Percentiles rank a stretch among this genome's conserved stretches.
phyloP scores from a whole-genome alignment of 306 rosid species.

The Neltuma alba region DNA sequence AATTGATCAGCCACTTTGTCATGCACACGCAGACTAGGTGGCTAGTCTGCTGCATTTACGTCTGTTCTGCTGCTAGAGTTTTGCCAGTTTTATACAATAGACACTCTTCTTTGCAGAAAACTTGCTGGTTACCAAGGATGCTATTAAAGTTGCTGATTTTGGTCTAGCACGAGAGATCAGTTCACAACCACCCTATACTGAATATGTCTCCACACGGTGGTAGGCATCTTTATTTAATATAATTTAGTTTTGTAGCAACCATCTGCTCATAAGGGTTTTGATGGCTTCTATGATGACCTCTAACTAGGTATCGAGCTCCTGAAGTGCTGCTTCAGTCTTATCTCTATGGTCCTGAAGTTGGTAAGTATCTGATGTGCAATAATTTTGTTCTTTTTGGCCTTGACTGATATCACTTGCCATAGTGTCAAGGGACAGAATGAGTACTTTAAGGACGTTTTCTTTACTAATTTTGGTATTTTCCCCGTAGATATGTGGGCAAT shows the following conservation, averaged over 20 bases:
- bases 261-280: background rate
- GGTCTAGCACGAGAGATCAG: slow-evolving; percentile 92
- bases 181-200: slow-evolving; percentile 93
- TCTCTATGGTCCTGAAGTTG: slow-evolving; percentile 86
- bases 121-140: slow-evolving; percentile 79
- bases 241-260: background rate
- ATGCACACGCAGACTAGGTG: background rate
- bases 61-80: slow-evolving; percentile 4
- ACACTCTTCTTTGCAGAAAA: slow-evolving; percentile 59
- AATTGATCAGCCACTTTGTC: background rate
- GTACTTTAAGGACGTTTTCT: slow-evolving; percentile 14
- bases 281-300: slow-evolving; percentile 17
- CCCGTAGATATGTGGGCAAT: slow-evolving; percentile 97
- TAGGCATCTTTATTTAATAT: slow-evolving; percentile 40
- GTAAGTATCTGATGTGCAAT: slow-evolving; percentile 53
- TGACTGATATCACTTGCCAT: background rate
- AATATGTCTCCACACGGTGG: slow-evolving; percentile 97
- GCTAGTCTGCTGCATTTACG: background rate
- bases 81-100: slow-evolving; percentile 19
- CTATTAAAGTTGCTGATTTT: slow-evolving; percentile 92
- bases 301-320: slow-evolving; percentile 97
- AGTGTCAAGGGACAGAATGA: slow-evolving; percentile 13
- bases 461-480: background rate
- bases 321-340: slow-evolving; percentile 96
- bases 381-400: slow-evolving; percentile 2